Evolutionary conservation across 345 rosid species (phyloP), one percentile per base, ranked within the genome.

Genomic region (Citrus maxima): DNA sequence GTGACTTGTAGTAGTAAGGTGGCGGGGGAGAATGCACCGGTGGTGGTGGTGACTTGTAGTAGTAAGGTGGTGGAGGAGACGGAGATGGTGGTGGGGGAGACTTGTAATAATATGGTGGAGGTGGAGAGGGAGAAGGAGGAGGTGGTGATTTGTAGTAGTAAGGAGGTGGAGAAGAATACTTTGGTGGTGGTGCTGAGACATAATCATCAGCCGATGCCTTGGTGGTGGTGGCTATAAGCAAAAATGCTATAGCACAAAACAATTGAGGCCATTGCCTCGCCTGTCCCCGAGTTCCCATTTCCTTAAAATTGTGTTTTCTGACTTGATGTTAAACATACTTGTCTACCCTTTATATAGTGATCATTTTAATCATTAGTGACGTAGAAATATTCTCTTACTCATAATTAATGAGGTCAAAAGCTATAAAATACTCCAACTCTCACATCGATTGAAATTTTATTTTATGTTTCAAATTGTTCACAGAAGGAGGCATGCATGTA

Each of bases 261-360:
- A 65, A 65, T 7, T 10, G 42, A 8, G 69, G 69, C 69, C 42
- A 65, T 34, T 65, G 25, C 24, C 69, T 37, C n/a, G 22, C 12
- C 4, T 34, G 38, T 65, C 42, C 13, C 21, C 1, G 21, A 35
- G 69, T 34, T 65, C 14, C 24, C 69, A 65, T 65, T 65, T 65
- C 69, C 35, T 8, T 4, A 24, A 65, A 65, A 21, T 7, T 65
- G 19, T 78, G 25, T 40, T 75, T 13, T 71, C 8, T 67, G 72
- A 58, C 40, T 68, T 73, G 71, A 37, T 21, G 22, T 10, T 3
- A 24, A 25, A 38, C 66, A 24, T 18, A 7, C 13, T 56, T 1
- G 4, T 22, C 22, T 7, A 38, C 22, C 67, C 78, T 68, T 73
- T 85, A 82, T 82, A 85, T 80, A 85, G 66, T 40, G 56, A 6